These are phyloP conservation scores for Scopulariopsis brevicaulis DNA, from an alignment of 2,329 filamentous ascomycete species.

Conservation along the genomic window DNA sequence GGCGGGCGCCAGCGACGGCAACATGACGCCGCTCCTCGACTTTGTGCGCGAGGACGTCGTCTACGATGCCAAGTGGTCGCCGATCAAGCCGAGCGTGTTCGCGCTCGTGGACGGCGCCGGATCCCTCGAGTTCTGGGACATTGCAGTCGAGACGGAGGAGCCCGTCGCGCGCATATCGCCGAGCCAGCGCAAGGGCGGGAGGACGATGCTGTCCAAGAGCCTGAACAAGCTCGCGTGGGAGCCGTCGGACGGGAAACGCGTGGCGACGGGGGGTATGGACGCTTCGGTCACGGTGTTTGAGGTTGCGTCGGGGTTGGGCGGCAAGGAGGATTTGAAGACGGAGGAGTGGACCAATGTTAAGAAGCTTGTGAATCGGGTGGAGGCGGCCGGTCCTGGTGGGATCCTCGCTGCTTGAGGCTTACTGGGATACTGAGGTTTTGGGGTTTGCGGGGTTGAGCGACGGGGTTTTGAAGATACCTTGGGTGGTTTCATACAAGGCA, in stretches of 20 bases:
- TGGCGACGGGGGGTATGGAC: slow-evolving; percentile 87
- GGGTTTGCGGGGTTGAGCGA: neutral
- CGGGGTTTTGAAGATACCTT: neutral
- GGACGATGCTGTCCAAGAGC: slow-evolving; percentile 67
- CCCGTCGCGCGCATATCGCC: slow-evolving; percentile 74
- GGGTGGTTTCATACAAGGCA: neutral
- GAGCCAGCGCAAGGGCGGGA: slow-evolving; percentile 50
- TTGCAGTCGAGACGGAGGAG: slow-evolving; percentile 85
- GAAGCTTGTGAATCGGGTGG: slow-evolving; percentile 70
- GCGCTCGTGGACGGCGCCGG: slow-evolving; percentile 89
- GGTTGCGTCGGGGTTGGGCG: slow-evolving; percentile 70
- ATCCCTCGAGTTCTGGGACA: slow-evolving; percentile 88
- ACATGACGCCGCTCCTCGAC: slow-evolving; percentile 68
- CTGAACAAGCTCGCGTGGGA: slow-evolving; percentile 96
- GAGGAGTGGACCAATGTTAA: slow-evolving; percentile 95
- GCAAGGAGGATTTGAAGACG: slow-evolving; percentile 68
- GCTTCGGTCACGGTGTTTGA: slow-evolving; percentile 89
- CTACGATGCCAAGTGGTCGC: slow-evolving; percentile 93
- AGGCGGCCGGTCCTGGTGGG: slow-evolving; percentile 45
- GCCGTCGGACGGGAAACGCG: slow-evolving; percentile 69
- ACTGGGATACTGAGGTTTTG: neutral
- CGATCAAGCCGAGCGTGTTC: slow-evolving; percentile 87
- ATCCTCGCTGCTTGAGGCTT: slow-evolving; percentile 14
- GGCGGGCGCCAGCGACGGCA: slow-evolving; percentile 27
- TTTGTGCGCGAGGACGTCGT: slow-evolving; percentile 92